A percentile compares a stretch with the other conserved stretches of the same genome.
phyloP scores from a whole-genome alignment of 108 stramenopile genomes.

The Nitzschia putrida region DNA sequence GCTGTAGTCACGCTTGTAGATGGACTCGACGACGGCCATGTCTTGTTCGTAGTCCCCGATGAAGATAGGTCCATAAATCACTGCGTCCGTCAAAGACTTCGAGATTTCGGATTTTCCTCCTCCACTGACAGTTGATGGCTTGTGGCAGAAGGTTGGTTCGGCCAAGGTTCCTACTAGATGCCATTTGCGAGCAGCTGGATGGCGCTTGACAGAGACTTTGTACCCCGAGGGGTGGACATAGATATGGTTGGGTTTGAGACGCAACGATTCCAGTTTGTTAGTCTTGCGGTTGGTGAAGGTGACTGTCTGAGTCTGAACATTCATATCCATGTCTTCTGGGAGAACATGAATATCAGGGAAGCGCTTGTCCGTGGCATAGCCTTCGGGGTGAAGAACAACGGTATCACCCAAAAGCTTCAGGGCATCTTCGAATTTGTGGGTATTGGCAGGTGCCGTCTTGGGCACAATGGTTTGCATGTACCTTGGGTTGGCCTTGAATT shows the following conservation, averaged over 20 bases:
- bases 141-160: conserved; percentile 63
- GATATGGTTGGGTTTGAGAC: conserved; percentile 49
- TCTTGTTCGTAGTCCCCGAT: conserved; percentile 58
- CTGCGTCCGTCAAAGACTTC: conserved; percentile 54
- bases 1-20: conserved; percentile 49
- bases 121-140: conserved; percentile 60
- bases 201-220: no score
- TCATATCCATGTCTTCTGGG: conserved; percentile 52
- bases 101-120: conserved; percentile 58
- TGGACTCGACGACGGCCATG: conserved; percentile 40
- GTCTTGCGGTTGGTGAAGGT: conserved; percentile 42
- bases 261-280: conserved; percentile 36
- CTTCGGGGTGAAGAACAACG: conserved; percentile 47
- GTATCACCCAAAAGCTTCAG: conserved; percentile 48
- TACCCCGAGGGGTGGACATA: no score
- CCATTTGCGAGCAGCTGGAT: no score
- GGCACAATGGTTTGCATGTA: conserved; percentile 32
- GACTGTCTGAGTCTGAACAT: conserved; percentile 42
- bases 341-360: conserved; percentile 55
- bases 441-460: conserved; percentile 25
- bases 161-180: conserved; percentile 61
- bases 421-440: conserved; percentile 46
- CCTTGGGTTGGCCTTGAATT: conserved; percentile 44
- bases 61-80: conserved; percentile 55
- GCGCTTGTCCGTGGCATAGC: conserved; percentile 60